Evolutionary conservation across 2,329 filamentous ascomycete species (phyloP).

Genomic region (Lecanosticta acicola): DNA sequence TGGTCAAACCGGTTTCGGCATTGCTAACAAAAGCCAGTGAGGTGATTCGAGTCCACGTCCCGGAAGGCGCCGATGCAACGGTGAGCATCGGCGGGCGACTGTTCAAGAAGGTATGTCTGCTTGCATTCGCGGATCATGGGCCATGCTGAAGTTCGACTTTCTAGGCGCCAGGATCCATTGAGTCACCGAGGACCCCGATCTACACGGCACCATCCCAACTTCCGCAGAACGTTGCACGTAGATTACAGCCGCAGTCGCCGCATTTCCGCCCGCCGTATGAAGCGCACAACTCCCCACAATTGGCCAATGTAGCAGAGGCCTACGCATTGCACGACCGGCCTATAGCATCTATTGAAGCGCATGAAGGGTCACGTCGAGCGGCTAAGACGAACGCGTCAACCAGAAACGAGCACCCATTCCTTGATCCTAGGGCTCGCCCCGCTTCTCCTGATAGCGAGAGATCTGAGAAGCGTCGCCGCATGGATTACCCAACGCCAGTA

Average conservation of each 20-base stretch:
- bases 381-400: constrained; percentile 10
- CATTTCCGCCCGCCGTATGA: background rate
- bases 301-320: constrained; percentile 3
- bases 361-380: constrained; percentile 15
- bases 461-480: constrained; percentile 2
- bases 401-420: background rate
- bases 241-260: background rate
- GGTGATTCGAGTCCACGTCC: constrained; percentile 15
- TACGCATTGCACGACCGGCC: constrained; percentile 15
- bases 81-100: constrained; percentile 14
- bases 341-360: constrained; percentile 22
- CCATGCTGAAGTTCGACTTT: constrained; percentile 3
- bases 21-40: constrained; percentile 8
- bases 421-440: constrained; percentile 9
- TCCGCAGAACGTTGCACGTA: background rate
- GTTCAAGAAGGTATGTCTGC: constrained; percentile 2
- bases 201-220: background rate
- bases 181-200: background rate
- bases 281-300: constrained; percentile 3
- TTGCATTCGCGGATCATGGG: background rate
- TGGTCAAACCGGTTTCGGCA: background rate
- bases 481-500: background rate
- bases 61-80: constrained; percentile 9
- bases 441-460: constrained; percentile 9
- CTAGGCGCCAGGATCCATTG: background rate